Conservation (phyloP, 495 filamentous ascomycete species). For the Penicillium taxi region DNA sequence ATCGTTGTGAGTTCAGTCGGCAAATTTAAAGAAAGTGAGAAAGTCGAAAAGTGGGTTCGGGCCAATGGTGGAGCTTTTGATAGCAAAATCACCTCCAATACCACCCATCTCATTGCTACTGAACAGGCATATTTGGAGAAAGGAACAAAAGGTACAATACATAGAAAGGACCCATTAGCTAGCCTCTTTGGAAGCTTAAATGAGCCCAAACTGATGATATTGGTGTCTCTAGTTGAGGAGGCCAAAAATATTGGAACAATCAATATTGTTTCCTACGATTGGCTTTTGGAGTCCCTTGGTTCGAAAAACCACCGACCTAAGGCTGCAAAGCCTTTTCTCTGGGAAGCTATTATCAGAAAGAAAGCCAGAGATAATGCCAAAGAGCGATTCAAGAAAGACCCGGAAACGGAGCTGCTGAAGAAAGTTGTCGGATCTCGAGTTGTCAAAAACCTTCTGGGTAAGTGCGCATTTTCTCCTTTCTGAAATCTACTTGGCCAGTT, state of each 20-base stretch:
- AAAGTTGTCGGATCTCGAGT: too few species aligned
- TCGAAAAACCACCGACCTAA: slow-evolving; percentile 19
- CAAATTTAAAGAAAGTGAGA: slow-evolving; percentile 34
- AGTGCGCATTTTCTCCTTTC: too few species aligned
- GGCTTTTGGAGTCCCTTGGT: slow-evolving; percentile 50
- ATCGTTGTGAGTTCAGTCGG: too few species aligned
- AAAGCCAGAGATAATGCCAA: too few species aligned
- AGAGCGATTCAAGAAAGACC: too few species aligned
- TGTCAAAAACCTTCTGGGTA: too few species aligned
- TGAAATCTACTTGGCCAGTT: too few species aligned
- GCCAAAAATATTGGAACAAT: slow-evolving; percentile 31
- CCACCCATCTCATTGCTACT: slow-evolving; percentile 54
- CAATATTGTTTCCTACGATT: slow-evolving; percentile 53
- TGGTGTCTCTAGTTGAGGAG: slow-evolving; percentile 29
- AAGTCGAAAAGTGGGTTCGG: slow-evolving; percentile 49
- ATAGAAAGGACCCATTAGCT: not conserved
- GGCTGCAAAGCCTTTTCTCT: slow-evolving; percentile 40
- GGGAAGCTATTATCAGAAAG: too few species aligned
- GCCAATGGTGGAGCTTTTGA: slow-evolving; percentile 44
- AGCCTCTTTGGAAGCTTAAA: not conserved
- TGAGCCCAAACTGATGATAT: not conserved
- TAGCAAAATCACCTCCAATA: slow-evolving; percentile 26
- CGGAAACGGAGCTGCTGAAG: too few species aligned
- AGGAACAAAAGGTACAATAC: slow-evolving; percentile 33
- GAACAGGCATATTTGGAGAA: slow-evolving; percentile 44